Conservation (phyloP, 2,329 filamentous ascomycete species). For the Paecilomyces variotii region DNA sequence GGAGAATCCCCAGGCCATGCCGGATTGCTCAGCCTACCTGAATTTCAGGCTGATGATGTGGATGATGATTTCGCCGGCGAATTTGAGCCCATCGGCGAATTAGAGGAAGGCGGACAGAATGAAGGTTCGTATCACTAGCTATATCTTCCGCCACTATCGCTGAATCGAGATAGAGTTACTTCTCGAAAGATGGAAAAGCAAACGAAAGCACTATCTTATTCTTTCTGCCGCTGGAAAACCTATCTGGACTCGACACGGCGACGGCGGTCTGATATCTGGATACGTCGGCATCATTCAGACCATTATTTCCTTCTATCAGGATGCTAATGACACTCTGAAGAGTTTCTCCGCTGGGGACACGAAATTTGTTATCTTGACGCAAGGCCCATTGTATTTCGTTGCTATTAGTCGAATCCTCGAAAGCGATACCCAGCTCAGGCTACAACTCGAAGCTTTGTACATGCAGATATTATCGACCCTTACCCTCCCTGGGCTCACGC, state of each 20-base stretch:
- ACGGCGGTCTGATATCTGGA: slow-evolving; percentile 79
- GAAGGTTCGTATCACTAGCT: slow-evolving; percentile 41
- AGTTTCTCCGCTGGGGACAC: slow-evolving; percentile 82
- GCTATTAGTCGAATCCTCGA: slow-evolving; percentile 90
- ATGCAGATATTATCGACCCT: slow-evolving; percentile 97
- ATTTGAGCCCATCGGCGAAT: slow-evolving; percentile 63
- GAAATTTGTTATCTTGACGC: slow-evolving; percentile 75
- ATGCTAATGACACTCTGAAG: slow-evolving; percentile 64
- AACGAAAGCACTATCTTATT: slow-evolving; percentile 95
- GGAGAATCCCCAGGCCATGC: slow-evolving; percentile 32
- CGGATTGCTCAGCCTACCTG: slow-evolving; percentile 25
- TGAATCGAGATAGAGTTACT: slow-evolving; percentile 31
- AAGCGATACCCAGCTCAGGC: slow-evolving; percentile 77
- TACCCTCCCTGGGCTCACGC: slow-evolving; percentile 76
- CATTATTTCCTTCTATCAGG: slow-evolving; percentile 93
- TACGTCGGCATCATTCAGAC: slow-evolving; percentile 95
- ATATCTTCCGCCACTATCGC: neutral
- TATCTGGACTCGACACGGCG: slow-evolving; percentile 91
- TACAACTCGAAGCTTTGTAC: slow-evolving; percentile 87
- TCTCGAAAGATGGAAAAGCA: slow-evolving; percentile 73
- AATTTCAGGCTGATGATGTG: slow-evolving; percentile 39
- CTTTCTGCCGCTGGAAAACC: slow-evolving; percentile 93
- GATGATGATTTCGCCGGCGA: slow-evolving; percentile 65
- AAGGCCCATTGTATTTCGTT: slow-evolving; percentile 84
- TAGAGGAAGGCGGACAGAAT: slow-evolving; percentile 45